Evolutionary conservation across 2,329 filamentous ascomycete species (phyloP), one percentile per base, ranked within the genome.

Genomic region (Paramyrothecium roridum): DNA sequence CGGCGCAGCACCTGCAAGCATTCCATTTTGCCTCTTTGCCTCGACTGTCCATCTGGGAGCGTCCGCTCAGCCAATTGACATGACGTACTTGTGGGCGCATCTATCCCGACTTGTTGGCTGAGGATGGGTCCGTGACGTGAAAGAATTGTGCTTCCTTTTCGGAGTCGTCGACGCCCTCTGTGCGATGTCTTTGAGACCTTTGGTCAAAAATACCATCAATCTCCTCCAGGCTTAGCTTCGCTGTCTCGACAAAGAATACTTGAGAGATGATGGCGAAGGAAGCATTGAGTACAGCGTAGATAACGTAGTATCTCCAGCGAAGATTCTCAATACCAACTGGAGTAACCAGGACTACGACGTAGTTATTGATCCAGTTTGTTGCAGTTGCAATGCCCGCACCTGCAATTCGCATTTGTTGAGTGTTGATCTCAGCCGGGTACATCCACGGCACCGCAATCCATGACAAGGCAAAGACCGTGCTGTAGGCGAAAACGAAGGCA

Each of bases 291-390:
- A 77, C 70, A 1, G 76, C 73, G 69, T 74, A 82, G 46, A 82
- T 76, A 53, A 81, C 72, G 68, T 77, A 82, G 64, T 77, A 80
- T 48, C 72, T 73, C 71, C 77, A 82, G 1, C 73, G 70, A 0
- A 83, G 68, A 21, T 74, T 77, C 21, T 74, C 65, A 40, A 71
- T 67, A 1, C 67, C 70, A 6, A 61, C 54, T 2, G 69, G 69
- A 0, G 70, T 72, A 45, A 70, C 67, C 56, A 70, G 61, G 8
- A 71, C 67, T 4, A 72, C 67, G 50, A 70, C 59, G 50, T 69
- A 72, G 30, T 67, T 69, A 58, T 65, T 57, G 21, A 70, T 64
- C 70, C 70, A 72, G 56, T 72, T 69, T 10, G 65, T 67, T 3
- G 69, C 69, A 30, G 69, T 71, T 2, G 66, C 67, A 11, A 68